Evolutionary conservation across 345 rosid species (phyloP), one percentile per base, ranked within the genome.

Genomic region (Noccaea caerulescens): DNA sequence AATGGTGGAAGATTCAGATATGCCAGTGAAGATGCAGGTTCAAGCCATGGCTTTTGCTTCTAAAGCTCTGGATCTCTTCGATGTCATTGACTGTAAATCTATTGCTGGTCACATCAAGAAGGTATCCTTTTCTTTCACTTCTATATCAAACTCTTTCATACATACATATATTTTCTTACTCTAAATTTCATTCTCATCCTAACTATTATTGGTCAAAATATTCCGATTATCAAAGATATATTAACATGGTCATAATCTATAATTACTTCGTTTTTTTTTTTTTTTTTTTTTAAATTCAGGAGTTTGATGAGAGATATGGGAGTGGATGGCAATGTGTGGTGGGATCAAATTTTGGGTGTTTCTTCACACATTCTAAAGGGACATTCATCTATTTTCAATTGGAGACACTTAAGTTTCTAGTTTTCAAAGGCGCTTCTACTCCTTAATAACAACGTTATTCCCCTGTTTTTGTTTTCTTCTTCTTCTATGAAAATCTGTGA

Each of bases 1-100:
- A 13, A 56, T 79, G 82, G 82, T 85, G 47, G 89, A 90, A 68
- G 98, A 93, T 80, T 85, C 96, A 63, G 97, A 93, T 34, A 93
- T 93, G 98, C 90, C 98, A 25, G 18, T 79, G 80, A 90, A 88
- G 87, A 88, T 93, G 98, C 98, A 90, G 82, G 63, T 78, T 50
- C 85, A 87, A 43, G 98, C 97, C 57, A 90, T 93, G 98, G 77
- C 87, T 54, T 84, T 70, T 62, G 97, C 98, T 77, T 93, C 91
- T 81, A 83, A 85, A 63, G 89, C 89, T 70, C 72, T 88, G 79
- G 91, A 88, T 80, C 82, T 84, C 34, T 84, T 83, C 52, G 89
- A 88, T 78, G 91, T 86, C 32, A 5, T 71, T 54, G 94, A 88
- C 56, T 84, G 80, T 76, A 77, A 78, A 82, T 80, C 85, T 43